phyloP scores from a whole-genome alignment of 1,139 yeast species.

The Diutina siamensis region DNA sequence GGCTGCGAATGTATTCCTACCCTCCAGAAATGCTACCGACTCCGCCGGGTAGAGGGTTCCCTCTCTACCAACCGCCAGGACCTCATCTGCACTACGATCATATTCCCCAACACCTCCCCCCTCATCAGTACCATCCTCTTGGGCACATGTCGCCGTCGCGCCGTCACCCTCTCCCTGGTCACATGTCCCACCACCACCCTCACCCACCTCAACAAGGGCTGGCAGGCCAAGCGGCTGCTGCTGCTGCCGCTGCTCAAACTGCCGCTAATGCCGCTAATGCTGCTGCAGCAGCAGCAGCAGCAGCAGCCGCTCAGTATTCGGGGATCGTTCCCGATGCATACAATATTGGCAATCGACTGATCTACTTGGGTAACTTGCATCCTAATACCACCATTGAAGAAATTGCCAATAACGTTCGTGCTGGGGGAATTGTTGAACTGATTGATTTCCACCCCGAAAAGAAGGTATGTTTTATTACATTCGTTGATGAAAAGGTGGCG shows the following conservation, averaged over 20 bases:
- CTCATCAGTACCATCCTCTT: background rate
- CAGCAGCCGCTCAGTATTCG: background rate
- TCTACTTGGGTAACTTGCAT: constrained; percentile 34
- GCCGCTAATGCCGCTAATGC: background rate
- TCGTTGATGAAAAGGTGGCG: constrained; percentile 32
- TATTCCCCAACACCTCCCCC: background rate
- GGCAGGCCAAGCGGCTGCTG: background rate
- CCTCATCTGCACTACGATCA: constrained; percentile 1
- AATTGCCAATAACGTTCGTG: constrained; percentile 37
- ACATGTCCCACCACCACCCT: background rate
- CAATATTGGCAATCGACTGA: constrained; percentile 28
- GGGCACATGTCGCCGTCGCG: background rate
- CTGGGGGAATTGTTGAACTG: constrained; percentile 35
- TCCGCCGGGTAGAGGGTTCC: background rate
- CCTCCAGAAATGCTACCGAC: background rate
- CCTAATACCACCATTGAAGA: constrained; percentile 36
- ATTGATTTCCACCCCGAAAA: constrained; percentile 27
- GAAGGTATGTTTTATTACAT: constrained; percentile 33
- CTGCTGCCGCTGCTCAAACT: background rate
- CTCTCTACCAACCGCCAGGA: background rate
- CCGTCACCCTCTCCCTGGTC: background rate
- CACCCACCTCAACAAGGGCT: background rate
- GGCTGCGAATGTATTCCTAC: background rate
- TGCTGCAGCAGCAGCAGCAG: background rate
- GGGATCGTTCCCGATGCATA: constrained; percentile 9